Percentiles rank a stretch among this genome's conserved stretches.
Evolutionary conservation across 1,139 yeast species (phyloP).

Genomic region (Yamadazyma mexicana): DNA sequence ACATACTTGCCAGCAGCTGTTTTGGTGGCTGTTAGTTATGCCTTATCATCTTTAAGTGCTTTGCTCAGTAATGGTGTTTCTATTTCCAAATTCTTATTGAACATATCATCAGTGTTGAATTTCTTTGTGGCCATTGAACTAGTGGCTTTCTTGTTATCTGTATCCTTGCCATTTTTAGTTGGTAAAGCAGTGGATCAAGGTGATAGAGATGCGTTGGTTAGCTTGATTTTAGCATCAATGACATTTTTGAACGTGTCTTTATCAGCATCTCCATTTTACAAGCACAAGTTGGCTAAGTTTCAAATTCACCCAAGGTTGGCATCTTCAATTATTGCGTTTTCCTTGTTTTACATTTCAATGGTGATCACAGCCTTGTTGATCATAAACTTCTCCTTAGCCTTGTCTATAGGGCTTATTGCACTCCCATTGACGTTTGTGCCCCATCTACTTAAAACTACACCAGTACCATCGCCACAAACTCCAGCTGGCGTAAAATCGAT

Average conservation of each 20-base stretch:
- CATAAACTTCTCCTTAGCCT: constrained; percentile 81
- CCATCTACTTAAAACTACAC: constrained; percentile 30
- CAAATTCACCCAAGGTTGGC: constrained; percentile 22
- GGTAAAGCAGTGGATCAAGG: constrained; percentile 10
- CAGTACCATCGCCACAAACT: neutral
- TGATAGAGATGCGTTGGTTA: constrained; percentile 18
- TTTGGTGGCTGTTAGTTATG: constrained; percentile 67
- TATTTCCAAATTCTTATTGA: constrained; percentile 22
- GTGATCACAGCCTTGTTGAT: constrained; percentile 73
- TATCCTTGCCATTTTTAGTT: constrained; percentile 27
- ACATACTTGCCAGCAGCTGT: constrained; percentile 89
- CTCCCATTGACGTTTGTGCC: constrained; percentile 71
- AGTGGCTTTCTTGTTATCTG: constrained; percentile 27
- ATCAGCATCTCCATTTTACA: constrained; percentile 22
- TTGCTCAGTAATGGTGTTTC: constrained; percentile 46
- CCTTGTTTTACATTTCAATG: constrained; percentile 65
- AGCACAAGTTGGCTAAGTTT: constrained; percentile 8
- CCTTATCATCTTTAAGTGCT: constrained; percentile 66
- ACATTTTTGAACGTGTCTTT: constrained; percentile 20
- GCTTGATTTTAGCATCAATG: constrained; percentile 19
- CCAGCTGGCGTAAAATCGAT: neutral
- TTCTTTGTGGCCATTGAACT: constrained; percentile 38
- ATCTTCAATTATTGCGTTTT: constrained; percentile 34
- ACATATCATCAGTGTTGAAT: constrained; percentile 26
- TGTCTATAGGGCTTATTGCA: constrained; percentile 64